A percentile compares a stretch with the other conserved stretches of the same genome.
phyloP scores from a whole-genome alignment of 202 grass and related monocot genomes.

The Digitaria exilis region DNA sequence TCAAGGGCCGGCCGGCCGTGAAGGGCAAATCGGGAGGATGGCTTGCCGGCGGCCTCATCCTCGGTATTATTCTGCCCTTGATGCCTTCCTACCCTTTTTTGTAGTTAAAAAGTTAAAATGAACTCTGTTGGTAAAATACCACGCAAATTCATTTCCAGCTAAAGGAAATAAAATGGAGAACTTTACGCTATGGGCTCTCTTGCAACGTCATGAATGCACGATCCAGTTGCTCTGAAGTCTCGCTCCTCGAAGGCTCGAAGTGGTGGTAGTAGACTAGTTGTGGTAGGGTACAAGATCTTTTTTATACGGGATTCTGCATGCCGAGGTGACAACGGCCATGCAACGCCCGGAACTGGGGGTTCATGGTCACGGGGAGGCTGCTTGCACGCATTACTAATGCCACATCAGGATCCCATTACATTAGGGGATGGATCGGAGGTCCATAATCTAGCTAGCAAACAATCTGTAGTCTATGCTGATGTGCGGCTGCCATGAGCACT shows the following conservation, averaged over 20 bases:
- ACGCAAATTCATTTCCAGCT: background rate
- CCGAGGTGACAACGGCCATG: conserved; percentile 53
- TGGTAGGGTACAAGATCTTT: conserved; percentile 18
- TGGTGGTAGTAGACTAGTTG: background rate
- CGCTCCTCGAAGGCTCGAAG: background rate
- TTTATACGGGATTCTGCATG: conserved; percentile 40
- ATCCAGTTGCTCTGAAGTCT: background rate
- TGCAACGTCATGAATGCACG: background rate
- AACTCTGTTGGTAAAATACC: background rate
- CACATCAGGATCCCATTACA: background rate
- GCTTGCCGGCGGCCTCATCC: conserved; percentile 75
- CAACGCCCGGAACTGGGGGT: conserved; percentile 25
- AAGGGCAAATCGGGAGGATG: conserved; percentile 83
- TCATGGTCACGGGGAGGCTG: conserved; percentile 14
- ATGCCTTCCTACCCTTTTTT: background rate
- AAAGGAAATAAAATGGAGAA: background rate
- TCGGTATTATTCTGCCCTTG: conserved; percentile 49
- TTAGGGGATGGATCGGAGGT: background rate
- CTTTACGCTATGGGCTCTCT: conserved; percentile 2
- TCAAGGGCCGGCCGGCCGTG: conserved; percentile 64
- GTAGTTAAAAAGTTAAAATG: background rate
- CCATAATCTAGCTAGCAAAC: conserved; percentile 25
- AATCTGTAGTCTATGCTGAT: background rate
- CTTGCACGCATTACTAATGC: background rate
- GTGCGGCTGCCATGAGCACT: background rate